A percentile compares a stretch with the other conserved stretches of the same genome.
phyloP scores from a whole-genome alignment of 1,139 yeast genomes.

The Nakaseomyces sp. region DNA sequence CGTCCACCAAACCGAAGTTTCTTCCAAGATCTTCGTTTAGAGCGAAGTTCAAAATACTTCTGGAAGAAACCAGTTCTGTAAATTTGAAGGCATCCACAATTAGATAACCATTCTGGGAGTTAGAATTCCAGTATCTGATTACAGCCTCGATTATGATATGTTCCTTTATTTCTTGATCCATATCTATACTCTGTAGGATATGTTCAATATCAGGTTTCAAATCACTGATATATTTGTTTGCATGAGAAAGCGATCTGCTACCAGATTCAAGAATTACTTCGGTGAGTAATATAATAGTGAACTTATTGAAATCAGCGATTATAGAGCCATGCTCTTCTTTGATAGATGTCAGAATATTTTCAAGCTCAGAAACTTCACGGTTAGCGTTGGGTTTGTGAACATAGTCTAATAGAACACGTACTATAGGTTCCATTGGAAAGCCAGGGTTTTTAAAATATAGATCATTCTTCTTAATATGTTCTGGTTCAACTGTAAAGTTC shows the following conservation, averaged over 20 bases:
- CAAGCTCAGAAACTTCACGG: constrained; percentile 30
- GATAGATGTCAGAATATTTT: constrained; percentile 31
- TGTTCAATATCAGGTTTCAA: constrained; percentile 45
- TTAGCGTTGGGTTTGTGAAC: constrained; percentile 31
- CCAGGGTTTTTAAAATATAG: constrained; percentile 31
- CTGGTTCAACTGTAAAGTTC: constrained; percentile 23
- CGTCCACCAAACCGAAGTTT: constrained; percentile 32
- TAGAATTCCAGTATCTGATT: constrained; percentile 67
- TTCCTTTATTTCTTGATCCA: constrained; percentile 30
- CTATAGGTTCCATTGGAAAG: constrained; percentile 30
- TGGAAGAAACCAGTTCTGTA: constrained; percentile 40
- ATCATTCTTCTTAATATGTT: constrained; percentile 24
- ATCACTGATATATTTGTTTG: constrained; percentile 57
- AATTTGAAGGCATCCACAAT: constrained; percentile 57
- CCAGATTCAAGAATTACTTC: constrained; percentile 78
- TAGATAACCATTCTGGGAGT: constrained; percentile 72
- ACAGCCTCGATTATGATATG: constrained; percentile 53
- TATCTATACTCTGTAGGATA: constrained; percentile 36
- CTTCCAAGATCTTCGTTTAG: constrained; percentile 30
- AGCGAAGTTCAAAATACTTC: constrained; percentile 36
- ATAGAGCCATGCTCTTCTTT: constrained; percentile 26
- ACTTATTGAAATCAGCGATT: constrained; percentile 37
- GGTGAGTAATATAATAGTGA: constrained; percentile 52
- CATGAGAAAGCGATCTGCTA: constrained; percentile 82
- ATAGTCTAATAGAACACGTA: constrained; percentile 31